Base-by-base conservation (phyloP, 2,329 filamentous ascomycete genomes). In the Thermomyces lanuginosus region DNA sequence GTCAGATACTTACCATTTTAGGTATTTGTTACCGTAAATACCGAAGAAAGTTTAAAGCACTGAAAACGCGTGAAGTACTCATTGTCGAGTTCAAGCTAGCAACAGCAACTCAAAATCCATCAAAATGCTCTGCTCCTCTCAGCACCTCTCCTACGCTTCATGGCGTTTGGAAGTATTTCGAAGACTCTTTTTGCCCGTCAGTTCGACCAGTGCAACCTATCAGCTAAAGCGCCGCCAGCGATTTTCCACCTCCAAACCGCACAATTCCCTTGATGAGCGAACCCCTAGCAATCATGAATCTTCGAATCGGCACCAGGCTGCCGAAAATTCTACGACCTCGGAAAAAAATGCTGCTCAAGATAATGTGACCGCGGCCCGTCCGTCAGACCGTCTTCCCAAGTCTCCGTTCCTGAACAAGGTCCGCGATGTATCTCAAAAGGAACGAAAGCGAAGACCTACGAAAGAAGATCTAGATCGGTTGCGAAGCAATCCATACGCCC, bases 401-500 rank as follows among this genome's bases (percentile, higher is more conserved):
- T 55, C 51, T 1, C 51, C 51, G 4, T 33, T 54, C 5, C 21
- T 52, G 26, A 42, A 43, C 18, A 24, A 39, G 16, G 35, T 15
- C 28, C 34, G 6, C 31, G 31, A 21, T 28, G 32, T 13, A 32
- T 15, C 12, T 15, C 9, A 34, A 2, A 41, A 41, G 23, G 35
- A 28, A 4, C 41, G 38, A 27, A 51, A 51, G 31, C 38, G 33
- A 10, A 37, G 32, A 4, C 30, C 48, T 13, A 37, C 35, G 13
- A 29, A 31, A 22, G 31, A 36, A 3, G 45, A 53, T 21, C 32
- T 38, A 14, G 39, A 45, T 8, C 35, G 43, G 3, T 37, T 57
- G n/a, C 24, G 31, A 16, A 38, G 43, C 9, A 58, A 58, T 22
- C 51, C 53, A 11, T 58, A 53, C 53, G 55, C 55, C 3, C 29